These are phyloP conservation scores for Sesbania bispinosa DNA, from an alignment of 306 rosid species.

Conservation along the genomic window DNA sequence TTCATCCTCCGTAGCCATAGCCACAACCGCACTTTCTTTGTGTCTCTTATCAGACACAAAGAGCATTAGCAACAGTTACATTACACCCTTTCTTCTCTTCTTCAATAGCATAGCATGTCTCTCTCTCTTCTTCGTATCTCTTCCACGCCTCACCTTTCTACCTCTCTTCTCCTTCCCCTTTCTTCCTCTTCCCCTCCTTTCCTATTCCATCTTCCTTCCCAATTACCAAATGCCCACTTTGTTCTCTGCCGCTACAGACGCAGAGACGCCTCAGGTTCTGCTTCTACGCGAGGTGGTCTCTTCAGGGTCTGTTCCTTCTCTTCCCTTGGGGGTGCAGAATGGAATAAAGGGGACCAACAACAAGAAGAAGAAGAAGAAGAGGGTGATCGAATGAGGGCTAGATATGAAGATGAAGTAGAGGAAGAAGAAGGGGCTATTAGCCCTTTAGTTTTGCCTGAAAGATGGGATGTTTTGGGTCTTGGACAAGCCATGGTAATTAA, in stretches of 20 bases:
- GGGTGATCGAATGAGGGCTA: background rate
- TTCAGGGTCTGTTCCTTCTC: slow-evolving; percentile 22
- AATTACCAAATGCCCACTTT: background rate
- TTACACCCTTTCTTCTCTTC: too few species aligned
- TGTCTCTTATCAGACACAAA: background rate
- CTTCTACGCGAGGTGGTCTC: slow-evolving; percentile 23
- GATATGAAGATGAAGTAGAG: slow-evolving; percentile 27
- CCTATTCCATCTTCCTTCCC: background rate
- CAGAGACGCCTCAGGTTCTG: slow-evolving; percentile 4
- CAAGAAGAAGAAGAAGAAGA: slow-evolving; percentile 42
- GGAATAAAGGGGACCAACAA: slow-evolving; percentile 32
- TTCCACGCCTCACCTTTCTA: slow-evolving; percentile 29
- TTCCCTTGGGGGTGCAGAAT: background rate
- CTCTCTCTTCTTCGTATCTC: slow-evolving; percentile 18
- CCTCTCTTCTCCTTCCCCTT: slow-evolving; percentile 10
- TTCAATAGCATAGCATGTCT: slow-evolving; percentile 27
- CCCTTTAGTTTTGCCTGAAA: slow-evolving; percentile 51
- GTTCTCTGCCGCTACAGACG: slow-evolving; percentile 28
- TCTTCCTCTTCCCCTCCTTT: slow-evolving; percentile 28
- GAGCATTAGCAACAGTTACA: too few species aligned
- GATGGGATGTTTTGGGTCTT: slow-evolving; percentile 94
- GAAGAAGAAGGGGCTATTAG: slow-evolving; percentile 29
- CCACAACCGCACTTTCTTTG: background rate
- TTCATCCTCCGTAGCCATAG: too few species aligned
- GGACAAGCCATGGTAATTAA: slow-evolving; percentile 94